A percentile compares a stretch with the other conserved stretches of the same genome.
Conservation (phyloP, 2,329 filamentous ascomycete genomes). For the Chaetothyriales sp. region DNA sequence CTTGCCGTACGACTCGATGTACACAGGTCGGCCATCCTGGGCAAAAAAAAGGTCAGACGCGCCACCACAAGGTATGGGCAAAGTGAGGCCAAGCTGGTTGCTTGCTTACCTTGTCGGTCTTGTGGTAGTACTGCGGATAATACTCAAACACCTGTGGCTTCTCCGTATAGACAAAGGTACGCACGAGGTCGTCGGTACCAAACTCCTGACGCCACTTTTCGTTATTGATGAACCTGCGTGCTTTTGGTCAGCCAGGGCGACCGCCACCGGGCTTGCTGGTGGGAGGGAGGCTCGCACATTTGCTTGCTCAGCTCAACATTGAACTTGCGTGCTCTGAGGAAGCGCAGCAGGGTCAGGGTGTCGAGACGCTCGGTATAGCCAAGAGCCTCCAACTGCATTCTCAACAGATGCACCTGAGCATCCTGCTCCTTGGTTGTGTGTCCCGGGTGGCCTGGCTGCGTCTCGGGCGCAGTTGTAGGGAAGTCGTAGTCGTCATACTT, state of each 20-base stretch:
- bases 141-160: constrained; percentile 70
- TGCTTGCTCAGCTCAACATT: constrained; percentile 67
- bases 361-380: constrained; percentile 76
- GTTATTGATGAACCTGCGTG: constrained; percentile 65
- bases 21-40: constrained; percentile 88
- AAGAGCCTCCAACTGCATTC: constrained; percentile 66
- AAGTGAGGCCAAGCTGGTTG: neutral
- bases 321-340: constrained; percentile 89
- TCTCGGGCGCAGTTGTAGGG: constrained; percentile 59
- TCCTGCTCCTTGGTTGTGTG: constrained; percentile 76
- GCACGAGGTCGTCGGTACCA: constrained; percentile 65
- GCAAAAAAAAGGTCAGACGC: constrained; percentile 1
- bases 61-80: neutral
- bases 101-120: constrained; percentile 40
- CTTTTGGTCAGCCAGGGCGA: constrained; percentile 2
- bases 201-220: constrained; percentile 86
- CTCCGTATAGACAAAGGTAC: constrained; percentile 74
- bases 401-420: constrained; percentile 74
- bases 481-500: constrained; percentile 97
- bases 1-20: constrained; percentile 90
- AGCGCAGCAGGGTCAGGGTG: constrained; percentile 81
- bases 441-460: constrained; percentile 67
- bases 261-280: neutral
- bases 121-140: constrained; percentile 99
- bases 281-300: constrained; percentile 49